Base-by-base conservation (phyloP, 495 filamentous ascomycete genomes). In the Penicillium nucicola region DNA sequence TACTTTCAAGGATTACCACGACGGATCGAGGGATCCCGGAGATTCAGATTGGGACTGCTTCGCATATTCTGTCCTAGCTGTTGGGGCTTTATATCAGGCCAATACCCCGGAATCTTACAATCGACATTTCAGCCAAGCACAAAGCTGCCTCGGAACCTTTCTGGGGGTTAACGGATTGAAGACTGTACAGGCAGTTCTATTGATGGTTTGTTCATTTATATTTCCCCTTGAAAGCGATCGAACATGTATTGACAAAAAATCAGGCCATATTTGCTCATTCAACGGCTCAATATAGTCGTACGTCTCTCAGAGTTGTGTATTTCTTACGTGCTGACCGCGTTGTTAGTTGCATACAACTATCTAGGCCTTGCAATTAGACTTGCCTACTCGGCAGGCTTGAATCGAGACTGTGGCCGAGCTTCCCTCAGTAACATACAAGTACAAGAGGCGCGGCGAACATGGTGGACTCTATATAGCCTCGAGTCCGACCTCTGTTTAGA, bases 351-450 rank as follows among this genome's bases (percentile, higher is more conserved):
- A 23, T 55, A 49, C 28, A 42, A 55, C 40, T 51, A 51, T 28
- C 33, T 59, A 6, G 52, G 56, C 5, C 45, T 52, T 20, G 56
- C 56, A 17, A 59, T 59, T 23, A 36, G 56, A 15, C 32, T 59
- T 22, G 56, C 56, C 4, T 51, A 56, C 34, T 51, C 56, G 11
- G 48, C 42, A 5, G 57, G 52, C 5, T 33, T 56, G 6, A 55
- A 60, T 28, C 20, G 39, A 11, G 42, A 43, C 3, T 28, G 32
- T 3, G 30, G 14, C n/a, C 2, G 11, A 13, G 7, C 28, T 1
- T 10, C 9, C 9, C n/a, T 20, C 6, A 12, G 1, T 11, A 23
- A 8, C n/a, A 18, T 44, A n/a, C 18, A 34, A 13, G 2, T 8
- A 15, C 18, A 57, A 19, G 30, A 34, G n/a, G 52, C 52, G 35